Percentiles rank a stretch among this genome's conserved stretches.
Conservation (phyloP, 176 grass and related monocot species). For the Elaeis guineensis region DNA sequence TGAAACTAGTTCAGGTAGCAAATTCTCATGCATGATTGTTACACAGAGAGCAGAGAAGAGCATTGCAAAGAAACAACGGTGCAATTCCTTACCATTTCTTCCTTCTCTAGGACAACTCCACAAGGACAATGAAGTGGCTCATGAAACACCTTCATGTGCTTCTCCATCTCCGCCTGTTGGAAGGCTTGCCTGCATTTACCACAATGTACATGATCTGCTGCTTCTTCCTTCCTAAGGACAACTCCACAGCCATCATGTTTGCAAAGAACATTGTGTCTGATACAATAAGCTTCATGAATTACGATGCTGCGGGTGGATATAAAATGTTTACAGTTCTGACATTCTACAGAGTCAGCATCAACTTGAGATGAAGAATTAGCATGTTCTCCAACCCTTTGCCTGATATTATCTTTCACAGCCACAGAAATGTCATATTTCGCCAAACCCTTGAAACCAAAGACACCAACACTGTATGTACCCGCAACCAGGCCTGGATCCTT, state of each 20-base stretch:
- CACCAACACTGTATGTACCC: slow-evolving; percentile 72
- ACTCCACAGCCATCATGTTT: slow-evolving; percentile 60
- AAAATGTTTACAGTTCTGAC: slow-evolving; percentile 70
- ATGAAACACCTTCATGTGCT: slow-evolving; percentile 97
- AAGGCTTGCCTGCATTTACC: slow-evolving; percentile 67
- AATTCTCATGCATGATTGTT: not conserved
- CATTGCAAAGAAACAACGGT: not conserved
- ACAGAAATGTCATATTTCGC: slow-evolving; percentile 69
- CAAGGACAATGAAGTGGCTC: slow-evolving; percentile 72
- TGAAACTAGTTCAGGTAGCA: not conserved
- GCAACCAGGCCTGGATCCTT: slow-evolving; percentile 34
- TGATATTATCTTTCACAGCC: slow-evolving; percentile 42
- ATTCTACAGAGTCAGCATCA: slow-evolving; percentile 52
- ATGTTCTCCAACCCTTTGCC: slow-evolving; percentile 61
- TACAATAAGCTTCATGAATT: slow-evolving; percentile 88
- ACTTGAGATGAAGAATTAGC: slow-evolving; percentile 28
- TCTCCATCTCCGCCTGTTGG: slow-evolving; percentile 80
- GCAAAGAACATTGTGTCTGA: slow-evolving; percentile 82
- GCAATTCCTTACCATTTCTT: slow-evolving; percentile 71
- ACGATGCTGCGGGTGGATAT: slow-evolving; percentile 45
- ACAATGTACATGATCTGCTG: slow-evolving; percentile 71
- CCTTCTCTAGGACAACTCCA: slow-evolving; percentile 71
- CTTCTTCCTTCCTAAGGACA: slow-evolving; percentile 77
- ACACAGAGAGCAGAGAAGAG: not conserved
- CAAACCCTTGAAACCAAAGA: slow-evolving; percentile 87